A percentile compares a stretch with the other conserved stretches of the same genome.
phyloP scores from a whole-genome alignment of 1,284 basidiomycete genomes.

The Wolfiporia cocos region DNA sequence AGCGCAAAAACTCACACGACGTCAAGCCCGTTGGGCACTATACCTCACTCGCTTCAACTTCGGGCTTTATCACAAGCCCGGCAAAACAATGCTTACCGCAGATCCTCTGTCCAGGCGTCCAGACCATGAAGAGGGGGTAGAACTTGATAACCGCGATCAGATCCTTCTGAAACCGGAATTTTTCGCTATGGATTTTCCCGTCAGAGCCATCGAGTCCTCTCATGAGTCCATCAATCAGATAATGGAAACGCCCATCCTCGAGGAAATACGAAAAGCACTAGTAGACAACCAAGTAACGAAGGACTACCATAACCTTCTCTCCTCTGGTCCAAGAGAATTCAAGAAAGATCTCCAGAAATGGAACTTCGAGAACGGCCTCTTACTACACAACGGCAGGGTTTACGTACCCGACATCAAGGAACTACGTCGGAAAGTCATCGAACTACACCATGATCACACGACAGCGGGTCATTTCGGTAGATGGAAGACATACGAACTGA shows the following conservation, averaged over 20 bases:
- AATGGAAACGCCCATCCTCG: neutral
- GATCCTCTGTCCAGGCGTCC: constrained; percentile 10
- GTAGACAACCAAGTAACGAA: neutral
- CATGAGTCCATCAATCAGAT: neutral
- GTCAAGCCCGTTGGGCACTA: constrained; percentile 33
- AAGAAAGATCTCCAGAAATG: neutral
- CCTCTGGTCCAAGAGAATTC: neutral
- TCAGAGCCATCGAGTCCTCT: neutral
- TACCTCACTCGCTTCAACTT: constrained; percentile 30
- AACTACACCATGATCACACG: constrained; percentile 22
- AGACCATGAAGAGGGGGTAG: constrained; percentile 10
- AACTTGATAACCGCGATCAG: constrained; percentile 7
- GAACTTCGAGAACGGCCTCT: constrained; percentile 15
- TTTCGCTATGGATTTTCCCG: too few relatives aligned
- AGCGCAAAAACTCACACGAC: constrained; percentile 28
- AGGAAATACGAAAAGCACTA: neutral
- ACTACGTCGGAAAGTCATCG: constrained; percentile 19
- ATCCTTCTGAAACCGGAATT: constrained; percentile 10
- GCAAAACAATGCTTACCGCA: constrained; percentile 11
- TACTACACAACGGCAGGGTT: constrained; percentile 23
- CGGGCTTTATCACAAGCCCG: constrained; percentile 28
- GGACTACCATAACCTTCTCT: neutral
- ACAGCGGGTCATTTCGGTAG: constrained; percentile 31
- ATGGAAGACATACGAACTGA: neutral
- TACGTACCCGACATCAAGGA: constrained; percentile 20